phyloP scores from a whole-genome alignment of 2,329 filamentous ascomycete species.

The Aspergillus sergii region DNA sequence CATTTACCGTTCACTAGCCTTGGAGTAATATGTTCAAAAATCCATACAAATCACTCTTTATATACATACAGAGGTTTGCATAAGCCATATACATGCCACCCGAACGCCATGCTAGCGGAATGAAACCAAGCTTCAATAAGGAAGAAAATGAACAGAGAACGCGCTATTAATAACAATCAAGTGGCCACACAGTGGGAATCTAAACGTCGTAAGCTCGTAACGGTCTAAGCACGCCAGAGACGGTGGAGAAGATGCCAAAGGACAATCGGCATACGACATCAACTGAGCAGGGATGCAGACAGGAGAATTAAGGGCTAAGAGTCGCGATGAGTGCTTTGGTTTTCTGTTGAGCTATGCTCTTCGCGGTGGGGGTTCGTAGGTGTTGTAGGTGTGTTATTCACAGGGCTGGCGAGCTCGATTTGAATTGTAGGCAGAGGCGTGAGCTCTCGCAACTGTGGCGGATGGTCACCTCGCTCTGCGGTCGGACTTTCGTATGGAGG shows the following conservation, averaged over 20 bases:
- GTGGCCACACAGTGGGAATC: slow-evolving; percentile 4
- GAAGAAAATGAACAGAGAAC: slow-evolving; percentile 8
- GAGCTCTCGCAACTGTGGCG: slow-evolving; percentile 21
- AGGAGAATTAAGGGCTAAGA: neutral
- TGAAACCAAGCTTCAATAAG: slow-evolving; percentile 11
- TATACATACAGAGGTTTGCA: slow-evolving; percentile 11
- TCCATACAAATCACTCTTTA: slow-evolving; percentile 2
- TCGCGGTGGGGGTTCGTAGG: slow-evolving; percentile 21
- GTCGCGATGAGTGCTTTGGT: neutral
- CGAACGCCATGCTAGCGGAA: slow-evolving; percentile 31
- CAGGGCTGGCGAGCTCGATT: slow-evolving; percentile 33
- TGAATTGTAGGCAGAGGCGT: slow-evolving; percentile 36
- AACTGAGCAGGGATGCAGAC: neutral
- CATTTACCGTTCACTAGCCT: neutral
- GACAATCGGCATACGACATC: neutral
- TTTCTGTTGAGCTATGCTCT: slow-evolving; percentile 1
- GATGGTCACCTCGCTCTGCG: slow-evolving; percentile 17
- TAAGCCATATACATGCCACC: slow-evolving; percentile 3
- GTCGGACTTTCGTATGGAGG: slow-evolving; percentile 42
- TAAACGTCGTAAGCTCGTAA: slow-evolving; percentile 1
- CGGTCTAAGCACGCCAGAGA: neutral
- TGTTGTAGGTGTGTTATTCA: slow-evolving; percentile 27
- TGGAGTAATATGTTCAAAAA: slow-evolving; percentile 1
- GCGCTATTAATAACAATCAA: slow-evolving; percentile 1
- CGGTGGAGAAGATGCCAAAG: neutral